phyloP scores from a whole-genome alignment of 768 basidiomycete species.

The Tulasnella sp. region DNA sequence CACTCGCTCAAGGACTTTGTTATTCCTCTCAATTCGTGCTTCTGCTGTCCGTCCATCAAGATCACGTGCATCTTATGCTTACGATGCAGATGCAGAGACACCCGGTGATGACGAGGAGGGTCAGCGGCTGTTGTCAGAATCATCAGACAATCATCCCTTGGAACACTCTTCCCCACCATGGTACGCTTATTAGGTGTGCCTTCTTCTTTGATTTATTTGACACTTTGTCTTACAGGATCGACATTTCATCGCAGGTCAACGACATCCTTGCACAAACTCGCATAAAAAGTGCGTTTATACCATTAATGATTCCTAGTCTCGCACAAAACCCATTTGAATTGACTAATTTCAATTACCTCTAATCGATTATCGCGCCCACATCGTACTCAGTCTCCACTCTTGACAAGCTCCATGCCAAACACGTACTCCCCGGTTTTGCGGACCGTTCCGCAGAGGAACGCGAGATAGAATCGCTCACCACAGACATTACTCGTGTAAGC shows the following conservation, averaged over 20 bases:
- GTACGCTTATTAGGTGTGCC: conserved; percentile 33
- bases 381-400: conserved; percentile 54
- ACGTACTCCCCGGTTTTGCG: conserved; percentile 89
- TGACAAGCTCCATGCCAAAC: conserved; percentile 93
- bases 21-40: conserved; percentile 90
- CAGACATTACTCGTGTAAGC: conserved; percentile 76
- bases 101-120: conserved; percentile 18
- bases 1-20: conserved; percentile 80
- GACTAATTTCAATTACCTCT: not conserved
- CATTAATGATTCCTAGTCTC: not conserved
- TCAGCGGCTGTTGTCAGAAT: conserved; percentile 11
- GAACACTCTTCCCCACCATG: conserved; percentile 69
- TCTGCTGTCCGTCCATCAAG: conserved; percentile 30
- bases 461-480: conserved; percentile 79
- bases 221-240: conserved; percentile 45
- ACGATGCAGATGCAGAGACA: conserved; percentile 36
- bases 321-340: not conserved
- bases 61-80: conserved; percentile 21
- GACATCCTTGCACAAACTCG: conserved; percentile 54
- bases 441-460: conserved; percentile 89
- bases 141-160: conserved; percentile 39
- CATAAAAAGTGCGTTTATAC: conserved; percentile 54
- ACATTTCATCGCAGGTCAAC: conserved; percentile 81
- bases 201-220: conserved; percentile 5
- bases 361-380: not conserved